Conservation (phyloP, 371 early-diverging fungal genomes). For the Lichtheimia ornata region DNA sequence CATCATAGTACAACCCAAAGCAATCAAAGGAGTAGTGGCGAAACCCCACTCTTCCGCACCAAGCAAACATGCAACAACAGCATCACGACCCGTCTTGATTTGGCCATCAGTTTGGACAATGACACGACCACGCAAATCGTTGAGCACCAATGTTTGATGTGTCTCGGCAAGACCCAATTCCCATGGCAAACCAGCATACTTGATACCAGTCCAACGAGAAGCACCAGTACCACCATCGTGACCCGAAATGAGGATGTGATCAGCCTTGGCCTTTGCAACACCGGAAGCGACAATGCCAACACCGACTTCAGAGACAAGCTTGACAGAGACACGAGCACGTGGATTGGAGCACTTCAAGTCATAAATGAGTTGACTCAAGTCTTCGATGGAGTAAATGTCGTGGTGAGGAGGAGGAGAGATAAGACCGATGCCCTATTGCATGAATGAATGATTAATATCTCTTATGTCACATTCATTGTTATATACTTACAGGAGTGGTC, state of each 20-base stretch:
- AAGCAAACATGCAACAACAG: conserved; percentile 92
- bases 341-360: conserved; percentile 95
- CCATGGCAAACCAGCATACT: conserved; percentile 98
- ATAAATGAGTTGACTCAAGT: conserved; percentile 96
- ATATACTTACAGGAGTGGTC: conserved; percentile 70
- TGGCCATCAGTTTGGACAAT: conserved; percentile 97
- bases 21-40: conserved; percentile 95
- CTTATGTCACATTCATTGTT: not conserved
- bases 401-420: conserved; percentile 98
- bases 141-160: conserved; percentile 94
- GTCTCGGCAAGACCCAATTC: conserved; percentile 97
- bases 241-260: conserved; percentile 94
- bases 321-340: conserved; percentile 89
- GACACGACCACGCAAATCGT: conserved; percentile 94
- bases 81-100: conserved; percentile 96
- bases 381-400: conserved; percentile 97
- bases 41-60: conserved; percentile 99
- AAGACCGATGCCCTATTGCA: conserved; percentile 78
- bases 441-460: not conserved
- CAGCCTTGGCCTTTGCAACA: conserved; percentile 97
- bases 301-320: conserved; percentile 95
- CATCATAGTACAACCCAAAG: conserved; percentile 96
- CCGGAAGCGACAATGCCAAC: conserved; percentile 96
- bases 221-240: conserved; percentile 99
- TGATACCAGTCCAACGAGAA: conserved; percentile 96